Base-by-base conservation (phyloP, 169 alveolate genomes). In the Plasmodium fragile region DNA sequence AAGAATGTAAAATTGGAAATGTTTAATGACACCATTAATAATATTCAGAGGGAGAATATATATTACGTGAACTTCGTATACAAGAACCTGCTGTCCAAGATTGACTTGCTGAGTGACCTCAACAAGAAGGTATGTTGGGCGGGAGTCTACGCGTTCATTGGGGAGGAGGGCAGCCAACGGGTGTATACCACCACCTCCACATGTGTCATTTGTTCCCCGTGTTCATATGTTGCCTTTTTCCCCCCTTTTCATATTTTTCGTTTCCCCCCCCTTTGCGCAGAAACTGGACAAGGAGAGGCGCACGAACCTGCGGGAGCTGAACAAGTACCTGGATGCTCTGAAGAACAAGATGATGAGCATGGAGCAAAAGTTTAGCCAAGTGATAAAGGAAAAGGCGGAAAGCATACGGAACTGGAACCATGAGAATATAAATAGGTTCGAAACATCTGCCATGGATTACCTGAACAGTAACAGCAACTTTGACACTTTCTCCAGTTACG, bases 21-120 rank as follows among this genome's bases (percentile, higher is more conserved):
- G 79, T 85, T 85, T 85, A 75, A 85, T 52, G 77, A 85, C 36
- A 85, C 84, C 2, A 52, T 85, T 52, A 73, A 73, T 30, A 85
- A 85, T 16, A 69, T 85, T 22, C 93, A 85, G 39, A 72, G 78
- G 59, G 93, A 85, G 18, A 85, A 85, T 73, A 85, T 73, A 41
- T 85, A 73, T 45, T 85, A 85, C 39, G 75, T 77, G 18, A 52
- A 85, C 18, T 85, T 85, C 36, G 78, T 85, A 28, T 85, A 85
- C 43, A 85, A 73, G 36, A 85, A 85, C 25, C 39, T 85, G 2
- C 84, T 85, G 16, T 36, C 93, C 39, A 85, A 75, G 70, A 85
- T 85, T 75, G 93, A 85, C 79, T 36, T 85, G 39, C 52, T 85
- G 16, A 85, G 85, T 16, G 84, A 85, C 18, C 39, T 85, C 22